Percentiles rank a stretch among this genome's conserved stretches.
Conservation (phyloP, 148 eudicot genomes). For the Cornus controversa region DNA sequence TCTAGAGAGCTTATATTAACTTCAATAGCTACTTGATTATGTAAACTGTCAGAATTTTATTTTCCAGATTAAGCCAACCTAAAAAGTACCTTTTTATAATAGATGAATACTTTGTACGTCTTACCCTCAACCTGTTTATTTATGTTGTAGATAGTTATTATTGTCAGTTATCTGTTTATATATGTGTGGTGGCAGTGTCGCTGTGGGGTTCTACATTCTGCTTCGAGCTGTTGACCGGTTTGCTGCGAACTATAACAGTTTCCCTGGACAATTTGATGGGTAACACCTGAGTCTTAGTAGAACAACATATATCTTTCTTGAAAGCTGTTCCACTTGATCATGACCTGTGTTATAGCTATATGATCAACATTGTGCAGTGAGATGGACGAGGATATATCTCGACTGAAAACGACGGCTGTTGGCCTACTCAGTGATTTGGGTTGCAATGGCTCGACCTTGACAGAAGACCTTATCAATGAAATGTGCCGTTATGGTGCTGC, state of each 20-base stretch:
- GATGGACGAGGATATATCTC: slow-evolving; percentile 89
- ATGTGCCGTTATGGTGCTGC: slow-evolving; percentile 91
- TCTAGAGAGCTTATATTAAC: neutral
- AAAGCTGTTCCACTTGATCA: slow-evolving; percentile 1
- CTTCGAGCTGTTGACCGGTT: slow-evolving; percentile 91
- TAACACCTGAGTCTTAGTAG: slow-evolving; percentile 23
- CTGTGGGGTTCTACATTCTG: slow-evolving; percentile 87
- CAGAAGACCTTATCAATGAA: slow-evolving; percentile 91
- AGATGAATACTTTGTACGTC: neutral
- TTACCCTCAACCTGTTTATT: neutral
- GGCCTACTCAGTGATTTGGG: slow-evolving; percentile 76
- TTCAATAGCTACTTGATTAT: neutral
- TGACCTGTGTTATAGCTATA: neutral
- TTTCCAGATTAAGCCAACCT: neutral
- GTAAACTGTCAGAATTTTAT: neutral
- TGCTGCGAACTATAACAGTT: slow-evolving; percentile 70
- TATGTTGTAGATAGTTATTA: neutral
- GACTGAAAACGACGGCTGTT: slow-evolving; percentile 74
- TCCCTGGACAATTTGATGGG: slow-evolving; percentile 97
- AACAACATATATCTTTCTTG: neutral
- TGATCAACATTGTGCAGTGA: slow-evolving; percentile 42
- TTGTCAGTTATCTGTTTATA: neutral
- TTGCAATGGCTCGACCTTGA: slow-evolving; percentile 67
- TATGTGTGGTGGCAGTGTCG: slow-evolving; percentile 63
- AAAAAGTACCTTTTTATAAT: neutral